phyloP scores from a whole-genome alignment of 495 filamentous ascomycete species.

The Penicillium lagena region DNA sequence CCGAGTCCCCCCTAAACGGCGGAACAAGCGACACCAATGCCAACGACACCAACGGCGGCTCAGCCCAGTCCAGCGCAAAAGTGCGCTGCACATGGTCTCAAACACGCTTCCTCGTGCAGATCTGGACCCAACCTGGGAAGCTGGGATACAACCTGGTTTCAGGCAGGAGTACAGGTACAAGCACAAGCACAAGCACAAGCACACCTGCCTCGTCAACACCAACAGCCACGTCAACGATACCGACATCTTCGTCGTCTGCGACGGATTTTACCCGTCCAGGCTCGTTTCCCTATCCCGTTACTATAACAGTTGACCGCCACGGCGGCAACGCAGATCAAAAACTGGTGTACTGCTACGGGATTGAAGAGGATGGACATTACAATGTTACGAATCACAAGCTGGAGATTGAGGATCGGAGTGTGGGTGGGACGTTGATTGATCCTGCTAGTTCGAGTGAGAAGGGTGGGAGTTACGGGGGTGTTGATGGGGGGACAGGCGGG shows the following conservation, averaged over 20 bases:
- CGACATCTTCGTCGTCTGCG: constrained; percentile 35
- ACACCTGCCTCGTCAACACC: constrained; percentile 10
- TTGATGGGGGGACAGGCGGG: constrained; percentile 67
- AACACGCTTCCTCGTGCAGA: constrained; percentile 82
- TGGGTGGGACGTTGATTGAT: constrained; percentile 57
- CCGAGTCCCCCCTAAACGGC: constrained; percentile 31
- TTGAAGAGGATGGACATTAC: constrained; percentile 46
- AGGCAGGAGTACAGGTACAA: background rate
- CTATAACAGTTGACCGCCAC: constrained; percentile 73
- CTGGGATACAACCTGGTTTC: constrained; percentile 40
- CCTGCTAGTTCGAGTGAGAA: constrained; percentile 31
- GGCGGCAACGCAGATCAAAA: constrained; percentile 60
- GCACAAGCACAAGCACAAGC: constrained; percentile 1
- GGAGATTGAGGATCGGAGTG: constrained; percentile 50
- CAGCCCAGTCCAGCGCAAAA: constrained; percentile 49
- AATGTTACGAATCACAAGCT: constrained; percentile 45
- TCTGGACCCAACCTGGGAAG: constrained; percentile 63
- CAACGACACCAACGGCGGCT: constrained; percentile 61
- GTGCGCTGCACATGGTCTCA: constrained; percentile 73
- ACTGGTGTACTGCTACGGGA: constrained; percentile 62
- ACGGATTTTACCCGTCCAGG: constrained; percentile 57
- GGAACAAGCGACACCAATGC: constrained; percentile 25
- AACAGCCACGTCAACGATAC: constrained; percentile 8
- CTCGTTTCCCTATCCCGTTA: constrained; percentile 81
- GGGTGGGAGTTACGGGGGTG: constrained; percentile 43